Base-by-base conservation (phyloP, 139 green algal genomes). In the Haematococcus sp. region DNA sequence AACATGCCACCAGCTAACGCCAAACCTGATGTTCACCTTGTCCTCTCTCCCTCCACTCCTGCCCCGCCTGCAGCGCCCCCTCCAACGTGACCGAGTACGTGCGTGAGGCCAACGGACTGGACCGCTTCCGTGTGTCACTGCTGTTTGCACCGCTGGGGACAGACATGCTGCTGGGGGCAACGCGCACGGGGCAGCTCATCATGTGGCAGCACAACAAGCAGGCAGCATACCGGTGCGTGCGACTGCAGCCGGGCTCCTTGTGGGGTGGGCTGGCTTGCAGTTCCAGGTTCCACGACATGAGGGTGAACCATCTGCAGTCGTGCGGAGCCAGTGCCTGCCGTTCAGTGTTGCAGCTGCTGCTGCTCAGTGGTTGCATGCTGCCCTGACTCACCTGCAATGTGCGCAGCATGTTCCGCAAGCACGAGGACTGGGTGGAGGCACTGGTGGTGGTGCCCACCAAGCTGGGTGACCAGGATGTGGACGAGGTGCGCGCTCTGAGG, bases 1-100 rank as follows among this genome's bases (percentile, higher is more conserved):
- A 19, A 19, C 7, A 11, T 49, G 40, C 40, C 40, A 19, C 7
- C 40, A 19, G 40, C n/a, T 49, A 7, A 11, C 40, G 11, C 40
- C 11, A 7, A 49, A 49, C 11, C 40, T 7, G 40, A 7, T 49
- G 40, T 11, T 11, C 40, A n/a, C 11, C 40, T 49, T 49, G 40
- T 49, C 11, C 7, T 49, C 40, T 19, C 40, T 19, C 40, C 40
- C 11, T 7, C 40, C 7, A 7, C 40, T 7, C 7, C 40, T 49
- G 40, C 40, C 11, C 40, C 40, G 7, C 40, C 43, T 31, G 44
- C 66, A 72, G 66, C 13, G 84, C 86, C 1, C 88, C 88, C 15
- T 77, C 82, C 64, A 84, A 90, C 76, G 71, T 93, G 30, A 88
- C 88, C 0, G 66, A 89, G 68, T 88, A 83, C 67, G 77, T 91